Evolutionary conservation across 768 basidiomycete genomes (phyloP).

Genomic region (Lactarius vividus): DNA sequence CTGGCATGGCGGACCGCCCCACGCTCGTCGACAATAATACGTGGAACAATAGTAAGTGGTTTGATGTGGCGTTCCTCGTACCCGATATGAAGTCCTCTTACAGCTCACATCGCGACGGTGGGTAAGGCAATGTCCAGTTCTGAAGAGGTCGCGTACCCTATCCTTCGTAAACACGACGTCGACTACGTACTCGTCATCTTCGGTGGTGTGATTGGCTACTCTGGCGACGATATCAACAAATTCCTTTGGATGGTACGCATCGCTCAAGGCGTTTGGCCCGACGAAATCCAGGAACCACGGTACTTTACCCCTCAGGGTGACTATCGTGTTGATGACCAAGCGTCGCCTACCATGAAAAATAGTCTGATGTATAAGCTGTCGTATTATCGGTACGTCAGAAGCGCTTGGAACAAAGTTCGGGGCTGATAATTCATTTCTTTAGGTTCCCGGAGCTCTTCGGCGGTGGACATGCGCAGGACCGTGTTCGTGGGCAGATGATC

Average conservation of each 20-base stretch:
- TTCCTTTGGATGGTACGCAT: conserved; percentile 99
- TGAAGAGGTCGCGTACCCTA: conserved; percentile 96
- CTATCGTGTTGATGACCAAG: conserved; percentile 86
- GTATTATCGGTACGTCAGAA: conserved; percentile 71
- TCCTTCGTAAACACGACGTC: conserved; percentile 95
- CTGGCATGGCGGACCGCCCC: conserved; percentile 96
- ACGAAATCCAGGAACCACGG: conserved; percentile 92
- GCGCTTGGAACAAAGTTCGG: not conserved
- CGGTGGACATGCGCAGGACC: conserved; percentile 67
- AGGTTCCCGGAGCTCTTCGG: conserved; percentile 91
- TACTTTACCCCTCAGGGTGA: conserved; percentile 94
- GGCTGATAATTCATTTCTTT: conserved; percentile 11
- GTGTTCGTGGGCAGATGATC: conserved; percentile 84
- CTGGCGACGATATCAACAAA: conserved; percentile 99
- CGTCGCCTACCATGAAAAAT: conserved; percentile 86
- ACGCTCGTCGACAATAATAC: conserved; percentile 99
- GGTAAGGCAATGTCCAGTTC: conserved; percentile 96
- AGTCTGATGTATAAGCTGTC: conserved; percentile 99
- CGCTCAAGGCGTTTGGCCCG: conserved; percentile 95
- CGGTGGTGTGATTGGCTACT: conserved; percentile 94
- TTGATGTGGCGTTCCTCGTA: conserved; percentile 1
- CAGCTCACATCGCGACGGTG: conserved; percentile 97
- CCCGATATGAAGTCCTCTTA: conserved; percentile 1
- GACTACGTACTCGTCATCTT: conserved; percentile 98
- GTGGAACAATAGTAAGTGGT: conserved; percentile 93